phyloP scores from a whole-genome alignment of 2,329 filamentous ascomycete genomes.

The Bipolaris sorokiniana region DNA sequence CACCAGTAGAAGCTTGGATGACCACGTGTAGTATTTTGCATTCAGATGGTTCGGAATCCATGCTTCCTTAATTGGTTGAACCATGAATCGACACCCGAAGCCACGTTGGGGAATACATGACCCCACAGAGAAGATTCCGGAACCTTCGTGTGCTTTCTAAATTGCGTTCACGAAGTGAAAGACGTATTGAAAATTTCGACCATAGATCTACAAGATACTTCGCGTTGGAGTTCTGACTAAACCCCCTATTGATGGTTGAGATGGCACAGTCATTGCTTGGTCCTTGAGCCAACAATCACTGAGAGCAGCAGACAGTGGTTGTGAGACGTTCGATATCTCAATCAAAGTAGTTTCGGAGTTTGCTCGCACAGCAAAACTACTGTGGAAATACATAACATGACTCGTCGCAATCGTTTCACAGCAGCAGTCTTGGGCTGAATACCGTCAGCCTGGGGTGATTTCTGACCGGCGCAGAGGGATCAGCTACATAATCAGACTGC shows the following conservation, averaged over 20 bases:
- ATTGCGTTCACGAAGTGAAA: background rate
- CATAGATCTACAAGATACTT: background rate
- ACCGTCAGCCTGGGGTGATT: background rate
- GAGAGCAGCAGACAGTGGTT: background rate
- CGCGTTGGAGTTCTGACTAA: background rate
- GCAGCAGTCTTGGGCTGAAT: background rate
- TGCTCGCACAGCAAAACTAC: too few relatives aligned
- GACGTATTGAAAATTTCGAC: background rate
- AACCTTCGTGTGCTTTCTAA: background rate
- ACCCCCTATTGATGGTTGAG: background rate
- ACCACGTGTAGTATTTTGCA: background rate
- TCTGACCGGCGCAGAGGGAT: background rate
- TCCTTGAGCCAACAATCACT: background rate
- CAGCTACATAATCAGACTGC: background rate
- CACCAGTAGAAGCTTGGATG: background rate
- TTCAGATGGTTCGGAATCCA: background rate
- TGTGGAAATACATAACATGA: background rate
- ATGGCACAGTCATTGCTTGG: background rate
- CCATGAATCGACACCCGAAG: background rate
- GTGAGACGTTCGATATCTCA: background rate
- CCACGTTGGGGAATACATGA: background rate
- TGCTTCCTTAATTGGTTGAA: too few relatives aligned
- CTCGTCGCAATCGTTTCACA: background rate
- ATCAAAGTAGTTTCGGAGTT: background rate
- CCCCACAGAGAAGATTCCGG: background rate